Evolutionary conservation across 768 basidiomycete genomes (phyloP), one percentile per base, ranked within the genome.

Genomic region (Sistotremastrum suecicum): DNA sequence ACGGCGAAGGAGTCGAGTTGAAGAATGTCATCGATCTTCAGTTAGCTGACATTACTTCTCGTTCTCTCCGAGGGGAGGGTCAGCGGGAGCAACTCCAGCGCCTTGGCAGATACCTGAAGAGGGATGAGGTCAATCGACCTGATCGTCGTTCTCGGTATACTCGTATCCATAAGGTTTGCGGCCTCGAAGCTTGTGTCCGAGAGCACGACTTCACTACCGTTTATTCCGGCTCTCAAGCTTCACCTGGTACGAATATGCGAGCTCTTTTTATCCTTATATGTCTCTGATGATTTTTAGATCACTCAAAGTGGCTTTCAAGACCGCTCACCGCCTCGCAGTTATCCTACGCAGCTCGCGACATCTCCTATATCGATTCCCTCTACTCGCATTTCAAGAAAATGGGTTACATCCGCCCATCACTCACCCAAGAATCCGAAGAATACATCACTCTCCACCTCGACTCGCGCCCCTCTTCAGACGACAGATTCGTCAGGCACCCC

Each of bases 321-420:
- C 69, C 69, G 0, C 59, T 71, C 36, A n/a, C 55, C 4, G 37
- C 57, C 1, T 54, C 58, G 9, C 59, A 70, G 32, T 57, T 68
- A 29, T 54, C 57, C 11, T 70, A 70, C 34, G 68, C 69, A 2
- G 66, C 67, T 4, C 62, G 63, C 48, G 69, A 71, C 53, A 63
- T 69, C 41, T 57, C 59, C 32, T 57, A 68, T 48, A 63, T 71
- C 44, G 57, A 53, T 7, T 48, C 54, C 2, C 58, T 70, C 28
- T 64, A 65, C 52, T 53, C 57, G 4, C 51, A 61, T 41, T 69
- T 70, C 47, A 28, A 37, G 33, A 34, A 29, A 8, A 44, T 43
- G 28, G 48, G 47, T 5, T 58, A 53, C 49, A 46, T 58, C 29
- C 8, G 11, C 29, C 29, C 37, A 2, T 46, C 45, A 20, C 7